A percentile compares a stretch with the other conserved stretches of the same genome.
Conservation (phyloP, 1,284 basidiomycete genomes). For the Cystobasidium pallidum region DNA sequence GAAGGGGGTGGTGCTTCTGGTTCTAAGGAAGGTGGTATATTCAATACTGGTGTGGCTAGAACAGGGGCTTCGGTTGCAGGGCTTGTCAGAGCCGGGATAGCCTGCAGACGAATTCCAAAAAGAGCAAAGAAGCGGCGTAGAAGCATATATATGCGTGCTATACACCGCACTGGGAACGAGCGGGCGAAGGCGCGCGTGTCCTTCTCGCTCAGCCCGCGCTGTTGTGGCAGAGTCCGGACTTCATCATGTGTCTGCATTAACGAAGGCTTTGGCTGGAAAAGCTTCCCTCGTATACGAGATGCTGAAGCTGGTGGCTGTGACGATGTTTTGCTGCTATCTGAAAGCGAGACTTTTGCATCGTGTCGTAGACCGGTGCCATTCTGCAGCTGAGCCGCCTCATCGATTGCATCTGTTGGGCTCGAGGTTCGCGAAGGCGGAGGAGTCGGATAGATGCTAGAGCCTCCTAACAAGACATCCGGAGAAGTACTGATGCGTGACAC, state of each 20-base stretch:
- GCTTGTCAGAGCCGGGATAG: constrained; percentile 14
- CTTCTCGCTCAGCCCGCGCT: constrained; percentile 13
- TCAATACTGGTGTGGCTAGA: background rate
- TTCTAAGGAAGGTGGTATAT: background rate
- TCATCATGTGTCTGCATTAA: constrained; percentile 32
- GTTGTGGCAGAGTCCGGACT: constrained; percentile 1
- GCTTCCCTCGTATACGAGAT: background rate
- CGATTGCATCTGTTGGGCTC: constrained; percentile 9
- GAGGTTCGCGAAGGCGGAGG: constrained; percentile 9
- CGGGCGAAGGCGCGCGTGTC: constrained; percentile 24
- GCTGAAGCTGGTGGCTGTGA: background rate
- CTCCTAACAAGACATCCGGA: background rate
- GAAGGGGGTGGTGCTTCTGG: constrained; percentile 24
- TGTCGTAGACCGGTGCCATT: background rate
- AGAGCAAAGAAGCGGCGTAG: constrained; percentile 46
- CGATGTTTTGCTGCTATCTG: background rate
- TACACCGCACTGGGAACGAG: constrained; percentile 31
- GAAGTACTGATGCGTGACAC: background rate
- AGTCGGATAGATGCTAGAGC: constrained; percentile 14
- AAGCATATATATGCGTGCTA: constrained; percentile 45
- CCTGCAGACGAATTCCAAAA: constrained; percentile 42
- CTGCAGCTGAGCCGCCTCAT: background rate
- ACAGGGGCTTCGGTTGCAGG: constrained; percentile 4
- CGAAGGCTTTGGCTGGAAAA: background rate
- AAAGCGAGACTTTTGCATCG: background rate